Conservation (phyloP, 2,329 filamentous ascomycete species). For the Lasiodiplodia gonubiensis region DNA sequence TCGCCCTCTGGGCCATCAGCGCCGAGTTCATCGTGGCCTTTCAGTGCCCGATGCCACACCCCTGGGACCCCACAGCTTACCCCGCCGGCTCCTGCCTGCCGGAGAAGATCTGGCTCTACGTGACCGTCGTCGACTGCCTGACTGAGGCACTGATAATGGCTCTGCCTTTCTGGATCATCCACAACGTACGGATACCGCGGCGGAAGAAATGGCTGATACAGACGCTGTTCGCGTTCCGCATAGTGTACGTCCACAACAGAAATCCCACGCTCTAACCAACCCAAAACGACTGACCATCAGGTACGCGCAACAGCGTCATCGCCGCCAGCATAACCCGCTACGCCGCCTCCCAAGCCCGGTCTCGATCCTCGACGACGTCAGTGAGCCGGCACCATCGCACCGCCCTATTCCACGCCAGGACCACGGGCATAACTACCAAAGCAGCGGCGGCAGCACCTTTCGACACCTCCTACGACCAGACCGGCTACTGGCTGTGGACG, state of each 20-base stretch:
- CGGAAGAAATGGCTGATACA: constrained; percentile 2
- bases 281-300: not conserved
- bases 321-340: constrained; percentile 14
- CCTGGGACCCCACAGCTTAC: constrained; percentile 7
- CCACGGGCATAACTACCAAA: not conserved
- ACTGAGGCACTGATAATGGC: constrained; percentile 12
- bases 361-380: not conserved
- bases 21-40: not conserved
- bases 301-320: not conserved
- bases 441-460: not conserved
- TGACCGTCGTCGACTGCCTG: constrained; percentile 7
- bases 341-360: constrained; percentile 5
- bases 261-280: too few species aligned
- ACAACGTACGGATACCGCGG: not conserved
- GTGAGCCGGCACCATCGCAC: not conserved
- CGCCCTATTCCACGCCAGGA: too few species aligned
- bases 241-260: not conserved
- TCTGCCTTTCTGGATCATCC: constrained; percentile 12
- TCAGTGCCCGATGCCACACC: constrained; percentile 10
- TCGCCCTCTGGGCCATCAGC: not conserved
- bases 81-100: constrained; percentile 11
- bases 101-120: constrained; percentile 10
- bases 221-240: not conserved
- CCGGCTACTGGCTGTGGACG: constrained; percentile 21
- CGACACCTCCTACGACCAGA: constrained; percentile 15